phyloP scores from a whole-genome alignment of 768 basidiomycete species.

The Ephemerocybe angulata region DNA sequence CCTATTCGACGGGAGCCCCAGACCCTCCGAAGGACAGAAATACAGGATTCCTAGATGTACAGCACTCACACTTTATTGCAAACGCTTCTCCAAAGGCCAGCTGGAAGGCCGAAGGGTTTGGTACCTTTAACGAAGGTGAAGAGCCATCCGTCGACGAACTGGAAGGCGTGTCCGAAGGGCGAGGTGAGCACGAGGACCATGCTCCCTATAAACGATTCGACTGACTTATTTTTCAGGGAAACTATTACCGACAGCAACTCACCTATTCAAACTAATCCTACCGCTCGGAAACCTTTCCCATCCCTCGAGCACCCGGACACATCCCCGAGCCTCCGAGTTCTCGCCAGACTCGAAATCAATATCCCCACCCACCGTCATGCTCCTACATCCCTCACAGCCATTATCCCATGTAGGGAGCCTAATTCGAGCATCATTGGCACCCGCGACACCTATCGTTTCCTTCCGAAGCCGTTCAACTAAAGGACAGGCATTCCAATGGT shows the following conservation, averaged over 20 bases:
- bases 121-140: neutral
- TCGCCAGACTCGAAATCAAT: conserved; percentile 4
- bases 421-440: conserved; percentile 43
- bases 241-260: conserved; percentile 57
- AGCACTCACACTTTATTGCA: conserved; percentile 1
- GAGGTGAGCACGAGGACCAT: neutral
- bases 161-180: neutral
- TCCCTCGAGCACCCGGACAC: conserved; percentile 11
- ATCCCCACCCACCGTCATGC: conserved; percentile 47
- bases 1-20: neutral
- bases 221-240: conserved; percentile 39
- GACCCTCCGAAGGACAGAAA: neutral
- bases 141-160: neutral
- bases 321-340: conserved; percentile 6
- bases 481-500: conserved; percentile 49
- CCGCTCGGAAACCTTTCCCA: conserved; percentile 37
- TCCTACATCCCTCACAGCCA: conserved; percentile 67
- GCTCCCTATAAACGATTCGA: neutral
- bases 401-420: conserved; percentile 60
- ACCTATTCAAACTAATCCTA: conserved; percentile 63
- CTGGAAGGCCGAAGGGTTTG: neutral
- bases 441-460: conserved; percentile 35
- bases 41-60: neutral
- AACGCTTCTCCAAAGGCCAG: neutral
- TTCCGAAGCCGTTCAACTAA: conserved; percentile 39